Percentiles rank a stretch among this genome's conserved stretches.
phyloP scores from a whole-genome alignment of 2,329 filamentous ascomycete species.

The Hawksworthiomyces lignivorus region DNA sequence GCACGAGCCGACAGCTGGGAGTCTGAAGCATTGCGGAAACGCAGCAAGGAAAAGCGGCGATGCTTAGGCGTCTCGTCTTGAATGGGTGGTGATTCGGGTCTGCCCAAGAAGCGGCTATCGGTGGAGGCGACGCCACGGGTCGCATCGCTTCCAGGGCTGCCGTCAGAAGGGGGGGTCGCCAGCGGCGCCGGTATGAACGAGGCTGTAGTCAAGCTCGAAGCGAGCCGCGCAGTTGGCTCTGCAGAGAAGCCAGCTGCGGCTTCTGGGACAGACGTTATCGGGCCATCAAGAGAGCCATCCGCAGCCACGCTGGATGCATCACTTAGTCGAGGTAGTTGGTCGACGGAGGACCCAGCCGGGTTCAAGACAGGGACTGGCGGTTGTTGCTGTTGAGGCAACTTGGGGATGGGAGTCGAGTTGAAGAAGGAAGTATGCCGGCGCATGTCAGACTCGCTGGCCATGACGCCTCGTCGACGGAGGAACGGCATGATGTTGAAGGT shows the following conservation, averaged over 20 bases:
- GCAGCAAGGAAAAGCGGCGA: slow-evolving; percentile 62
- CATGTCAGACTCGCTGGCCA: slow-evolving; percentile 53
- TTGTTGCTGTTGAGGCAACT: slow-evolving; percentile 13
- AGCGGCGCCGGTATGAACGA: slow-evolving; percentile 21
- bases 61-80: slow-evolving; percentile 50
- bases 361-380: slow-evolving; percentile 1
- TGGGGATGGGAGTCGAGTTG: slow-evolving; percentile 21
- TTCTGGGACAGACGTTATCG: too few species aligned
- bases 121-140: slow-evolving; percentile 18
- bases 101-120: slow-evolving; percentile 20
- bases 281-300: too few species aligned
- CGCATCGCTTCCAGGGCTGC: slow-evolving; percentile 15
- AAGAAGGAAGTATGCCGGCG: slow-evolving; percentile 38
- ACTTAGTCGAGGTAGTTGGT: too few species aligned
- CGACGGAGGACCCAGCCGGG: background rate
- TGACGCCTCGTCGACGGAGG: slow-evolving; percentile 52
- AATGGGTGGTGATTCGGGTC: slow-evolving; percentile 41
- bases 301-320: too few species aligned
- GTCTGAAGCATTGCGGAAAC: slow-evolving; percentile 88
- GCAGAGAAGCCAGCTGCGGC: slow-evolving; percentile 17
- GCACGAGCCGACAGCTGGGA: slow-evolving; percentile 73
- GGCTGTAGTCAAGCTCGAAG: background rate
- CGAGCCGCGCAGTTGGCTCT: slow-evolving; percentile 3
- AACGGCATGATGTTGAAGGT: slow-evolving; percentile 44
- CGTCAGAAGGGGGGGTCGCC: slow-evolving; percentile 22